phyloP scores from a whole-genome alignment of 139 green algal genomes.

The Asterochloris sp. region DNA sequence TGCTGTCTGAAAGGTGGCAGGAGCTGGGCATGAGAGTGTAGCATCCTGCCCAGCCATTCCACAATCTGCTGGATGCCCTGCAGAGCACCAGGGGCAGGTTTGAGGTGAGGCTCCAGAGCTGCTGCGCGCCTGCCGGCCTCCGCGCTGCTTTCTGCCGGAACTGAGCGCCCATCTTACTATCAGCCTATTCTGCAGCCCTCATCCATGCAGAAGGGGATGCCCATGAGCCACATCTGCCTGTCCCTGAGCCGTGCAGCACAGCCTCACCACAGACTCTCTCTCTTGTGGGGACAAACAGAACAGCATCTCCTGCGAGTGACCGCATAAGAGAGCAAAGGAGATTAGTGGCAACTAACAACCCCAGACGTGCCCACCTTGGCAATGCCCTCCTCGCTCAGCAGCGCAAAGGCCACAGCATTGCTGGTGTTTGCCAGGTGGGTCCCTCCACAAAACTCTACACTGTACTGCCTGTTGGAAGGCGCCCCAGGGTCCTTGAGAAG shows the following conservation, averaged over 20 bases:
- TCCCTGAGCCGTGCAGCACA: too few species aligned
- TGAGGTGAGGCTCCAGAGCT: not conserved
- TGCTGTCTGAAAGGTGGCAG: not conserved
- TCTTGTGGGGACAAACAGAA: too few species aligned
- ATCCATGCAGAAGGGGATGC: too few species aligned
- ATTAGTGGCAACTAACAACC: not conserved
- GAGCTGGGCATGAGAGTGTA: not conserved
- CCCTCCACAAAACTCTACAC: conserved; percentile 97
- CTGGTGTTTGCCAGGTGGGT: conserved; percentile 90
- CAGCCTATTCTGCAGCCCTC: too few species aligned
- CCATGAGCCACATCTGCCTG: too few species aligned
- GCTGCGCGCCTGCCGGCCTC: not conserved
- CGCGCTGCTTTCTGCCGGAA: not conserved
- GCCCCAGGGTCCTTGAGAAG: conserved; percentile 63
- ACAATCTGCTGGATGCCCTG: not conserved
- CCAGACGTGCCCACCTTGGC: conserved; percentile 69
- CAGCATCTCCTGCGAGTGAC: too few species aligned
- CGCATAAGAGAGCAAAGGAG: not conserved
- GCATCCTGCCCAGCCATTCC: not conserved
- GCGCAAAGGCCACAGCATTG: conserved; percentile 80
- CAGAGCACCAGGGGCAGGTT: too few species aligned
- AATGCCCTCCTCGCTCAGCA: conserved; percentile 95
- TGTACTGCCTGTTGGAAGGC: conserved; percentile 48
- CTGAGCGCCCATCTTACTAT: too few species aligned
- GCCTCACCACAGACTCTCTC: too few species aligned